Evolutionary conservation across 1,139 yeast species (phyloP).

Genomic region (Spencermartinsiella ligniputridi): DNA sequence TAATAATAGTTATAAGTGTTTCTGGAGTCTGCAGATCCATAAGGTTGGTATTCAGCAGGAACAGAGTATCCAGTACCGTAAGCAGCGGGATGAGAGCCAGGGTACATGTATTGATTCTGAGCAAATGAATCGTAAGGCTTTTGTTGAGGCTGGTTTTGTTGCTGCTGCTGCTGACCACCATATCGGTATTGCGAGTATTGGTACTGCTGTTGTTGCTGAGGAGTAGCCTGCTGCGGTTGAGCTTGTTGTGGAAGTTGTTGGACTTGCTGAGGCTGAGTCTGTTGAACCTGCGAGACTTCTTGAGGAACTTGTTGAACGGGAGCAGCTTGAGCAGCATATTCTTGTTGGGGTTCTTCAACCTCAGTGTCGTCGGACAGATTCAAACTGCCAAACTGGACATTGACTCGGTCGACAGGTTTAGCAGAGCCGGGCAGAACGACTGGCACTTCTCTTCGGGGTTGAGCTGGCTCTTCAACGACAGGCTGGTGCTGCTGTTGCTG

Average conservation of each 20-base stretch:
- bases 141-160: conserved; percentile 19
- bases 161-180: conserved; percentile 18
- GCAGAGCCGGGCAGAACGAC: conserved; percentile 61
- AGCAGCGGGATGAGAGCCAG: conserved; percentile 21
- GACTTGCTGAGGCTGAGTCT: conserved; percentile 12
- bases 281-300: conserved; percentile 14
- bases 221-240: conserved; percentile 16
- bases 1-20: conserved; percentile 16
- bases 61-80: conserved; percentile 3
- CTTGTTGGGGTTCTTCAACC: conserved; percentile 20
- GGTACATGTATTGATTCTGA: conserved; percentile 24
- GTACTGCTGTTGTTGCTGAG: conserved; percentile 15
- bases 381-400: conserved; percentile 68
- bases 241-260: conserved; percentile 12
- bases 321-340: conserved; percentile 19
- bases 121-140: conserved; percentile 22
- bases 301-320: conserved; percentile 20
- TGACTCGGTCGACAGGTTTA: conserved; percentile 48
- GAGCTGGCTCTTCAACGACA: conserved; percentile 21
- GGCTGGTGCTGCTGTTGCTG: conserved; percentile 7
- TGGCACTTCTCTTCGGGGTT: conserved; percentile 29
- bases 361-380: conserved; percentile 37
- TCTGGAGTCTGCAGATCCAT: conserved; percentile 14
- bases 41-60: conserved; percentile 11
- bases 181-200: conserved; percentile 15